These are phyloP conservation scores for Phytophthora tentaculata DNA, from an alignment of 352 stramenopile genomes.

Conservation along the genomic window DNA sequence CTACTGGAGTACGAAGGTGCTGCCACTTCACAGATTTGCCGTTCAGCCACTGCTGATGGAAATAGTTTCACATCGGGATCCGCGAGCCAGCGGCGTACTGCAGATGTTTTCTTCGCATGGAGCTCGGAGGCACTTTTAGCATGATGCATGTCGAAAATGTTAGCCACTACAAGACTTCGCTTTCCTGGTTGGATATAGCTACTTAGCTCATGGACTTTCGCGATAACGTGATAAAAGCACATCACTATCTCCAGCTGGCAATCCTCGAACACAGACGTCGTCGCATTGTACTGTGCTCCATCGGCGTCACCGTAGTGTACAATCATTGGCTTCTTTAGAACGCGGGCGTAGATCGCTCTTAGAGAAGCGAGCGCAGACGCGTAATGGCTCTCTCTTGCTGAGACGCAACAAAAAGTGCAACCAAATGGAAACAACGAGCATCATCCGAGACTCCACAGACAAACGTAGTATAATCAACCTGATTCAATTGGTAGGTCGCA, in stretches of 20 bases:
- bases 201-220: neutral
- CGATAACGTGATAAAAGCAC: constrained; percentile 4
- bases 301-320: neutral
- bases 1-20: neutral
- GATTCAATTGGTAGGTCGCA: neutral
- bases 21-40: neutral
- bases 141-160: constrained; percentile 3
- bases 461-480: neutral
- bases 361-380: neutral
- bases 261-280: too few relatives aligned
- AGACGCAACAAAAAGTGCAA: neutral
- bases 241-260: neutral
- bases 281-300: constrained; percentile 1
- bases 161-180: neutral
- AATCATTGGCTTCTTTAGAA: neutral
- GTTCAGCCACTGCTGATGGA: neutral
- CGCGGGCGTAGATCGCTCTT: neutral
- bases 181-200: neutral
- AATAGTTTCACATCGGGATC: neutral
- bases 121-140: neutral
- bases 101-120: neutral
- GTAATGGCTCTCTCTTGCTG: neutral
- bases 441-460: neutral
- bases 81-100: neutral
- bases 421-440: neutral